Conservation (phyloP, 441 rosid species). For the Gossypium davidsonii region DNA sequence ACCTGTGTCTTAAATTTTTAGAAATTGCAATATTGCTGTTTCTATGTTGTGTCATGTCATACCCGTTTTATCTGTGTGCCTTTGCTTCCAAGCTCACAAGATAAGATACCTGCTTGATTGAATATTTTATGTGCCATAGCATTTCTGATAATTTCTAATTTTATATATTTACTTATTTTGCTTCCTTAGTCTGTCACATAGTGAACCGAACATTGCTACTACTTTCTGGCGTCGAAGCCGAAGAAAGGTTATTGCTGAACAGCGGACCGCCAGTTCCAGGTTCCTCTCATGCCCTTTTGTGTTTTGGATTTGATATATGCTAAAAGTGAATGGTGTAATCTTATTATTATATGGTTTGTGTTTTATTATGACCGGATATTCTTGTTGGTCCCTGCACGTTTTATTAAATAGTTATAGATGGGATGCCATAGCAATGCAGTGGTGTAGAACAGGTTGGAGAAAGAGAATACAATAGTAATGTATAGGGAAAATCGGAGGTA, state of each 20-base stretch:
- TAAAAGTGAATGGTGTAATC: neutral
- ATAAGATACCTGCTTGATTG: neutral
- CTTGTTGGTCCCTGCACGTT: neutral
- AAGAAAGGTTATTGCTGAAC: conserved; percentile 94
- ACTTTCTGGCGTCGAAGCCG: conserved; percentile 92
- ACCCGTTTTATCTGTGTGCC: neutral
- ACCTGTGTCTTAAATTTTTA: neutral
- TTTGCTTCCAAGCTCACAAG: neutral
- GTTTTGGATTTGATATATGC: conserved; percentile 8
- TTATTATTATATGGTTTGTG: conserved; percentile 3
- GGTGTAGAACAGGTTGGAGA: neutral
- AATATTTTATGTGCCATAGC: neutral
- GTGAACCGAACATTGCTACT: conserved; percentile 91
- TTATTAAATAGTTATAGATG: neutral
- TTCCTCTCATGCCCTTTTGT: conserved; percentile 30
- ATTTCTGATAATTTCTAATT: neutral
- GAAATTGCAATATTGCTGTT: neutral
- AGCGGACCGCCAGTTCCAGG: conserved; percentile 99
- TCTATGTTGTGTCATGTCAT: neutral
- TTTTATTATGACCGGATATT: neutral
- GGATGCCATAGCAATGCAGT: conserved; percentile 5
- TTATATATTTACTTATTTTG: neutral
- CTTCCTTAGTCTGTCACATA: conserved; percentile 70
- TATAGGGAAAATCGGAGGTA: neutral
- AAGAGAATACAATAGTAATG: neutral